Evolutionary conservation across 2,329 filamentous ascomycete species (phyloP), one percentile per base, ranked within the genome.

Genomic region (Beauveria scarabaeidicola): DNA sequence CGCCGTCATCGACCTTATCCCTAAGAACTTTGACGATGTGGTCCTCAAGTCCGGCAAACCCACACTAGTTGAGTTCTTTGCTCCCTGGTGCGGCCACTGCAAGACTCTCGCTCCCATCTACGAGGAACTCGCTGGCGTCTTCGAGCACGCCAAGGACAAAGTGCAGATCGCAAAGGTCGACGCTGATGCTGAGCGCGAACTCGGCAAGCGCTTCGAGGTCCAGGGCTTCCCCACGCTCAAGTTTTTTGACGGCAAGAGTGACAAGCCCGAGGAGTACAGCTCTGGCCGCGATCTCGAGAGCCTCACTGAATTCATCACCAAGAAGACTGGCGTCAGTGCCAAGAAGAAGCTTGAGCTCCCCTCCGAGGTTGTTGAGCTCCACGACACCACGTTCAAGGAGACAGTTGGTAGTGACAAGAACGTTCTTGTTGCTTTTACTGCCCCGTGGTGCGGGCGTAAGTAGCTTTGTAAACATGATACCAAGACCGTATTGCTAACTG

Each of bases 31-130:
- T 74, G 93, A 97, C 79, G 78, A 87, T 52, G 81, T 96, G 59
- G 91, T 96, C 64, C 81, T 96, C 62, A 85, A 95, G 73, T 93
- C 90, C 50, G 91, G 91, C 75, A 97, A 96, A 80, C 93, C 94
- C 47, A 92, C 94, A 0, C 86, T 99, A 27, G 91, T 97, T 68
- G 92, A 97, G 75, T 99, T 99, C 83, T 97, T 96, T 72, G 94
- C 94, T 38, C 92, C 93, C 25, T 99, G 94, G 94, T 99, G 94
- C 71, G 95, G 94, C 36, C 94, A 99, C 82, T 99, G 94, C 90
- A 97, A 97, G 84, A 96, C 79, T 70, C 88, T 99, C 38, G 94
- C 94, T 17, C 95, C 94, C 53, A 80, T 95, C 61, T 99, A 95
- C 75, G 94, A 99, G 74, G 90, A 99, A 72, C 85, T 99, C 47